Percentiles rank a stretch among this genome's conserved stretches.
Conservation (phyloP, 148 eudicot genomes). For the Cornus controversa region DNA sequence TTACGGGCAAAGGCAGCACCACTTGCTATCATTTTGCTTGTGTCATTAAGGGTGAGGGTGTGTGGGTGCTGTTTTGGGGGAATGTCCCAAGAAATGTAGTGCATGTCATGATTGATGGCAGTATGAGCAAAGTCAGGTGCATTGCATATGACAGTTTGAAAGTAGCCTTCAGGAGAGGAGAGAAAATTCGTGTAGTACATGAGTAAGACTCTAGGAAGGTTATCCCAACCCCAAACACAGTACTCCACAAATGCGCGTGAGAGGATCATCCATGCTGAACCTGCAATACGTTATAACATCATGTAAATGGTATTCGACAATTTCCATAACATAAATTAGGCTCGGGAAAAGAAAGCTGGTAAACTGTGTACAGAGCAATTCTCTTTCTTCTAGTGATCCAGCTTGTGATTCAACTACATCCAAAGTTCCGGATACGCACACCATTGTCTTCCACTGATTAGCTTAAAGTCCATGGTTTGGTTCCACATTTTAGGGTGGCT, state of each 20-base stretch:
- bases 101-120: constrained; percentile 82
- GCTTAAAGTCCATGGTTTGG: neutral
- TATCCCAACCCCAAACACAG: constrained; percentile 90
- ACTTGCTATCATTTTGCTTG: constrained; percentile 55
- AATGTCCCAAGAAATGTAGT: constrained; percentile 84
- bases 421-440: too few species aligned
- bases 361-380: neutral
- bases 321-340: neutral
- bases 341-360: neutral
- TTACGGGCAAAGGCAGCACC: constrained; percentile 87
- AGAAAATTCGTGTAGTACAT: constrained; percentile 94
- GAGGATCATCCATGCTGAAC: constrained; percentile 95
- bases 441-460: neutral
- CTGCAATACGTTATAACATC: constrained; percentile 38
- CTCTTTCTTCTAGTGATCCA: neutral
- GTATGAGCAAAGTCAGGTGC: constrained; percentile 61
- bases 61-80: constrained; percentile 94
- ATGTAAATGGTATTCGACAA: neutral
- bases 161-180: constrained; percentile 94
- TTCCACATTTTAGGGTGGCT: neutral
- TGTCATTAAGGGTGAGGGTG: constrained; percentile 56
- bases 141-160: constrained; percentile 92
- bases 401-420: neutral
- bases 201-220: constrained; percentile 81
- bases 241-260: constrained; percentile 88